Evolutionary conservation across 306 rosid genomes (phyloP).

Genomic region (Lablab purpureus): DNA sequence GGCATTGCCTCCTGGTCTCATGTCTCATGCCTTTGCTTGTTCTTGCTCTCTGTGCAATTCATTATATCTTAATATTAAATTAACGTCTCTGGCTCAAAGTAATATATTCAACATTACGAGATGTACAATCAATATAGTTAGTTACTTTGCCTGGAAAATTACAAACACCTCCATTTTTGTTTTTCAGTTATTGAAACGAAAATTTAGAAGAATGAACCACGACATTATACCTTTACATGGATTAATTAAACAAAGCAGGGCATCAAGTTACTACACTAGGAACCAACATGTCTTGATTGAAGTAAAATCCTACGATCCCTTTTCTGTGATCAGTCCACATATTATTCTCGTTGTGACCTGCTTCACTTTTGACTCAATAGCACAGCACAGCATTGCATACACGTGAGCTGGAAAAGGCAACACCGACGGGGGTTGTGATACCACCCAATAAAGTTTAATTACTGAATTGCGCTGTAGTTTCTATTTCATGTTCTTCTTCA

Average conservation of each 20-base stretch:
- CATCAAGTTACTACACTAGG: not conserved
- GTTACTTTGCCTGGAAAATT: not conserved
- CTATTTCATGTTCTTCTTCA: not conserved
- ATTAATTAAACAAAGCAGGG: not conserved
- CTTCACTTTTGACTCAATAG: not conserved
- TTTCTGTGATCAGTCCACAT: not conserved
- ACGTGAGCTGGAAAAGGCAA: not conserved
- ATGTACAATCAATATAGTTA: not conserved
- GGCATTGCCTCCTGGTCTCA: not conserved
- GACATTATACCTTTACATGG: not conserved
- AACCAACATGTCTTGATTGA: not conserved
- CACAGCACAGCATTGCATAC: not conserved
- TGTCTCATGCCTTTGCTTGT: not conserved
- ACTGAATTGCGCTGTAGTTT: not conserved
- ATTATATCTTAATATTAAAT: not conserved
- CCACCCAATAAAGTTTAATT: constrained; percentile 1
- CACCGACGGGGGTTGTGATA: not conserved
- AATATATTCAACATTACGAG: not conserved
- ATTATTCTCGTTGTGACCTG: not conserved
- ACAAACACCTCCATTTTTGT: not conserved
- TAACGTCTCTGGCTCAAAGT: not conserved
- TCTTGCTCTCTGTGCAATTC: not conserved
- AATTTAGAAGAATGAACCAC: not conserved
- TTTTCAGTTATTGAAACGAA: not conserved
- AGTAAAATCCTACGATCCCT: not conserved